Percentiles rank a stretch among this genome's conserved stretches.
These are phyloP conservation scores for Trichoderma virens DNA, from an alignment of 495 filamentous ascomycete genomes.

Conservation along the genomic window DNA sequence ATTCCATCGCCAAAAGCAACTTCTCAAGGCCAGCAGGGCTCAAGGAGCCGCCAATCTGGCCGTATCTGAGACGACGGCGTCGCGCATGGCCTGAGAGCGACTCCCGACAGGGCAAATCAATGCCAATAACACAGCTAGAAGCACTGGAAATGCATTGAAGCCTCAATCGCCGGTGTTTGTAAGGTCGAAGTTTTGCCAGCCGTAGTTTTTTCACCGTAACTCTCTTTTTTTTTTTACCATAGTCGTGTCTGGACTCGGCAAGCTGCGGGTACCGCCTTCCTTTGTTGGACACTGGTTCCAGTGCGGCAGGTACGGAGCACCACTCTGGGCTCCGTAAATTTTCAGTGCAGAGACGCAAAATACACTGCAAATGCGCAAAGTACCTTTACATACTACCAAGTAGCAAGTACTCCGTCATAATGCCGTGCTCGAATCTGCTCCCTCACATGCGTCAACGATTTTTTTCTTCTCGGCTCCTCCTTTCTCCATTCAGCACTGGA, in stretches of 20 bases:
- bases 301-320: constrained; percentile 5
- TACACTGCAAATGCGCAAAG: too few relatives aligned
- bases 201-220: background rate
- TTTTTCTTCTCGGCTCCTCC: constrained; percentile 2
- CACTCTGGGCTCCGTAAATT: background rate
- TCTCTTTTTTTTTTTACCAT: background rate
- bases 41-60: background rate
- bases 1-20: background rate
- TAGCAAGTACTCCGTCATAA: too few relatives aligned
- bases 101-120: background rate
- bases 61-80: background rate
- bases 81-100: background rate
- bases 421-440: constrained; percentile 2
- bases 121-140: background rate
- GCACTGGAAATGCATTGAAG: background rate
- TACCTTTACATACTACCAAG: background rate
- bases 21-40: background rate
- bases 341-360: too few relatives aligned
- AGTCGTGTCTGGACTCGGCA: background rate
- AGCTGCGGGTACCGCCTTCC: constrained; percentile 4
- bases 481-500: background rate
- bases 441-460: constrained; percentile 5
- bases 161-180: background rate
- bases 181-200: constrained; percentile 6
- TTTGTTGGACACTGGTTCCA: background rate